phyloP scores from a whole-genome alignment of 345 rosid species.

The Theobroma cacao region DNA sequence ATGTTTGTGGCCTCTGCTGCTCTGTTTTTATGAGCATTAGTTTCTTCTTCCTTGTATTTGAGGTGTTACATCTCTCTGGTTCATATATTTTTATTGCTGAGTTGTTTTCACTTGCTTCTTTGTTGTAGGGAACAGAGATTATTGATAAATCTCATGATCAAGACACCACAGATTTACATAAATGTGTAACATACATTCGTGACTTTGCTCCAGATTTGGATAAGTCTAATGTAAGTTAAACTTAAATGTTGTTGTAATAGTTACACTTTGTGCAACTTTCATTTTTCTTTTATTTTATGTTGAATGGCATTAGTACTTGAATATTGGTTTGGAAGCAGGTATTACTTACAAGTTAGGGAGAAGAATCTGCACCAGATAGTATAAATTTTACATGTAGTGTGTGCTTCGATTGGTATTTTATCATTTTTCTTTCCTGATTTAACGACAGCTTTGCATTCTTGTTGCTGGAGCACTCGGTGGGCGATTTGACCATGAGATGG shows the following conservation, averaged over 20 bases:
- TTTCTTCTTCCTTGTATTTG: neutral
- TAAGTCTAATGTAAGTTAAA: slow-evolving; percentile 49
- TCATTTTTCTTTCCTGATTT: slow-evolving; percentile 5
- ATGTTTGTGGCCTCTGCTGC: neutral
- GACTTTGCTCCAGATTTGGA: slow-evolving; percentile 44
- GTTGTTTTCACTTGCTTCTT: slow-evolving; percentile 16
- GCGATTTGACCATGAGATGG: slow-evolving; percentile 92
- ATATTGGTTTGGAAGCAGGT: neutral
- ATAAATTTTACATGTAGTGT: neutral
- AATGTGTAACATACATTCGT: slow-evolving; percentile 59
- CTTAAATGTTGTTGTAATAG: neutral
- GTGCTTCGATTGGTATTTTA: slow-evolving; percentile 1
- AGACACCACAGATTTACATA: slow-evolving; percentile 94
- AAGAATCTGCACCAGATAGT: neutral
- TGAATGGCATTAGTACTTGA: neutral
- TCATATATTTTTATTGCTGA: slow-evolving; percentile 6
- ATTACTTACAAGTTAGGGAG: neutral
- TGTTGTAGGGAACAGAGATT: slow-evolving; percentile 73
- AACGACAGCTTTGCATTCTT: slow-evolving; percentile 73
- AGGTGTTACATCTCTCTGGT: neutral
- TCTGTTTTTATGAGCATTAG: neutral
- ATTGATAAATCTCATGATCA: slow-evolving; percentile 85
- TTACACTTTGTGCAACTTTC: neutral
- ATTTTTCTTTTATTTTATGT: neutral
- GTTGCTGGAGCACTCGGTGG: slow-evolving; percentile 97